phyloP scores from a whole-genome alignment of 2,329 filamentous ascomycete genomes.

The Exophiala sp. region DNA sequence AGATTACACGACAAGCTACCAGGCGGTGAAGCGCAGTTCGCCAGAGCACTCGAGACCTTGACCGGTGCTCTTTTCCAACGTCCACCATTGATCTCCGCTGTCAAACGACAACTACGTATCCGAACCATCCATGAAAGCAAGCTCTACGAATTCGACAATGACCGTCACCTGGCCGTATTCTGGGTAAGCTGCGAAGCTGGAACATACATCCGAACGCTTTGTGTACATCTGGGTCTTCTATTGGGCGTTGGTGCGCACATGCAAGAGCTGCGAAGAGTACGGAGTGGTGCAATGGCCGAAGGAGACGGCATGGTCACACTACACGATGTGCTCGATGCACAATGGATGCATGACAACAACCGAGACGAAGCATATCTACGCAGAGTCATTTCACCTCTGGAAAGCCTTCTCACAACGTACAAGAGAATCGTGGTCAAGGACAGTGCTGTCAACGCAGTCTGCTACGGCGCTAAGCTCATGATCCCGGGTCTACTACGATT shows the following conservation, averaged over 20 bases:
- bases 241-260: slow-evolving; percentile 90
- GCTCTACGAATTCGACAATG: slow-evolving; percentile 96
- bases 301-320: slow-evolving; percentile 83
- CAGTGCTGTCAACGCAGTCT: slow-evolving; percentile 91
- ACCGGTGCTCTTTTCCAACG: slow-evolving; percentile 97
- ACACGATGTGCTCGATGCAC: slow-evolving; percentile 91
- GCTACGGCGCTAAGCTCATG: slow-evolving; percentile 99
- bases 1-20: slow-evolving; percentile 93
- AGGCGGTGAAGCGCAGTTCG: slow-evolving; percentile 88
- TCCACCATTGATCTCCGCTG: slow-evolving; percentile 93
- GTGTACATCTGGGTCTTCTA: slow-evolving; percentile 80
- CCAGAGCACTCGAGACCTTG: slow-evolving; percentile 88
- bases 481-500: slow-evolving; percentile 92
- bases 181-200: slow-evolving; percentile 99
- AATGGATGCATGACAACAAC: slow-evolving; percentile 94
- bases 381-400: slow-evolving; percentile 84
- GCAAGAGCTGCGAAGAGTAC: slow-evolving; percentile 93
- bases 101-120: slow-evolving; percentile 98
- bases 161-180: slow-evolving; percentile 94
- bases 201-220: slow-evolving; percentile 97
- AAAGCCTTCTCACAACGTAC: slow-evolving; percentile 87
- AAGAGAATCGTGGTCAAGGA: slow-evolving; percentile 98
- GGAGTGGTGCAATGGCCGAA: slow-evolving; percentile 94
- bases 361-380: slow-evolving; percentile 90
- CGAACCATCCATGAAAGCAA: slow-evolving; percentile 97